These are phyloP conservation scores for Saccharomycopsis fodiens DNA, from an alignment of 805 yeast species.

Conservation along the genomic window DNA sequence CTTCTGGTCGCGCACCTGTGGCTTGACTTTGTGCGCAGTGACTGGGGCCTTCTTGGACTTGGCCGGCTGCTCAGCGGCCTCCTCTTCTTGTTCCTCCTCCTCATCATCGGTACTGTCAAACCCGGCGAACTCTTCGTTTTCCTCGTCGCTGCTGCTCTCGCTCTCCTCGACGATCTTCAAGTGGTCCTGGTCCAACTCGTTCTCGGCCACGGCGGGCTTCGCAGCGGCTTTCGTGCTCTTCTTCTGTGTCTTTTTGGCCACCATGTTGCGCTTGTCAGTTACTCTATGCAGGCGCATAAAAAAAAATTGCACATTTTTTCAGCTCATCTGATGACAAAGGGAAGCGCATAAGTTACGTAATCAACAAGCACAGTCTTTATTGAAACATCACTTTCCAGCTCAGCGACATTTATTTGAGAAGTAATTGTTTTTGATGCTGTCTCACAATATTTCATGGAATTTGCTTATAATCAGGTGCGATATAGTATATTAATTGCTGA, in stretches of 20 bases:
- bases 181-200: constrained; percentile 26
- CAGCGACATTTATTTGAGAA: too few relatives aligned
- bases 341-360: too few relatives aligned
- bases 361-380: too few relatives aligned
- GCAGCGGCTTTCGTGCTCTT: constrained; percentile 11
- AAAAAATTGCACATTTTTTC: neutral
- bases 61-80: constrained; percentile 15
- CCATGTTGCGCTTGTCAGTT: neutral
- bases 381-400: too few relatives aligned
- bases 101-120: constrained; percentile 18
- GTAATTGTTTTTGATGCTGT: too few relatives aligned
- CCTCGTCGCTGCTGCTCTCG: constrained; percentile 18
- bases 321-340: neutral
- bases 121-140: constrained; percentile 21
- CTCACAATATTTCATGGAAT: too few relatives aligned
- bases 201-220: constrained; percentile 15
- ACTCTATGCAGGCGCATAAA: neutral
- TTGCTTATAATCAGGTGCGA: too few relatives aligned
- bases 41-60: neutral
- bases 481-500: too few relatives aligned
- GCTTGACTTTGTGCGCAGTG: constrained; percentile 22
- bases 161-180: constrained; percentile 23
- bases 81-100: constrained; percentile 8
- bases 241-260: neutral
- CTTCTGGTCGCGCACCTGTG: constrained; percentile 24